Evolutionary conservation across 768 basidiomycete species (phyloP).

Genomic region (Mrakia blollopis): DNA sequence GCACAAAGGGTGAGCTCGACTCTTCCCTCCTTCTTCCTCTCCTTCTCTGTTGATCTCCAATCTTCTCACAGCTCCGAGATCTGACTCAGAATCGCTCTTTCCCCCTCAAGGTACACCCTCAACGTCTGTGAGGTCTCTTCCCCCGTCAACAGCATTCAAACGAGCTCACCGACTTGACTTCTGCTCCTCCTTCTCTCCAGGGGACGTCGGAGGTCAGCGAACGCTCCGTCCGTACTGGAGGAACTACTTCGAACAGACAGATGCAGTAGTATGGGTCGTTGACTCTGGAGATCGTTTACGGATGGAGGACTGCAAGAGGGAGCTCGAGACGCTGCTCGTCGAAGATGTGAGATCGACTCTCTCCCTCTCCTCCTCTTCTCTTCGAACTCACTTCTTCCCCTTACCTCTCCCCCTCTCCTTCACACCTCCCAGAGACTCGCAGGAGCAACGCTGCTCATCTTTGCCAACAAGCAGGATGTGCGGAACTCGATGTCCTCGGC

Average conservation of each 20-base stretch:
- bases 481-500: slow-evolving; percentile 71
- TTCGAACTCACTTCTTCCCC: slow-evolving; percentile 10
- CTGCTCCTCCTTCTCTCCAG: slow-evolving; percentile 47
- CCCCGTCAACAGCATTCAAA: not conserved
- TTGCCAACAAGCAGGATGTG: slow-evolving; percentile 98
- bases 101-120: slow-evolving; percentile 57
- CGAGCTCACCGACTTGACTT: not conserved
- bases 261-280: slow-evolving; percentile 97
- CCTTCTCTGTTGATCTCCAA: not conserved
- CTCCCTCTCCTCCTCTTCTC: not conserved
- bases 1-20: slow-evolving; percentile 67
- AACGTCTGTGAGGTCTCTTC: slow-evolving; percentile 63
- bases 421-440: slow-evolving; percentile 63
- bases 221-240: slow-evolving; percentile 96
- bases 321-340: slow-evolving; percentile 74
- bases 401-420: not conserved
- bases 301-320: slow-evolving; percentile 81
- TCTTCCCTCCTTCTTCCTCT: slow-evolving; percentile 35
- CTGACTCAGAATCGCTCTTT: not conserved
- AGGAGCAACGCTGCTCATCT: slow-evolving; percentile 90
- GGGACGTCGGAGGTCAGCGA: slow-evolving; percentile 97
- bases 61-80: not conserved
- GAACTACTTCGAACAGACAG: slow-evolving; percentile 98
- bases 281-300: slow-evolving; percentile 89
- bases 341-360: slow-evolving; percentile 69